These are phyloP conservation scores for Kurtzmaniella quercitrusa DNA, from an alignment of 1,139 yeast genomes.

Conservation along the genomic window DNA sequence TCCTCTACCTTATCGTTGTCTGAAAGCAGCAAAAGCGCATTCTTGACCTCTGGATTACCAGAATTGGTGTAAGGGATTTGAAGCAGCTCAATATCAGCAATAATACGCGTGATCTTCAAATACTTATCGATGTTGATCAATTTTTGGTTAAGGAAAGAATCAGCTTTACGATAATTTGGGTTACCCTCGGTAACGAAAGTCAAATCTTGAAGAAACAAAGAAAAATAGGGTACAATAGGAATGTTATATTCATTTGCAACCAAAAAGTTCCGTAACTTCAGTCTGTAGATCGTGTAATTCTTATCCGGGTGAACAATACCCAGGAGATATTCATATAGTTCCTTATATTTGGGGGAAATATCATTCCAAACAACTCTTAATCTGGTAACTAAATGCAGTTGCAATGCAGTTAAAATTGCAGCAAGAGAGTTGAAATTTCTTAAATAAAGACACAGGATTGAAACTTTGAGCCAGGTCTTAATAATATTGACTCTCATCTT, in stretches of 20 bases:
- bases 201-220: slow-evolving; percentile 78
- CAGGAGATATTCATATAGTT: slow-evolving; percentile 61
- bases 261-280: slow-evolving; percentile 57
- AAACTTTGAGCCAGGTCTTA: slow-evolving; percentile 81
- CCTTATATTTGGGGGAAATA: slow-evolving; percentile 61
- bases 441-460: slow-evolving; percentile 74
- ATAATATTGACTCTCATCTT: slow-evolving; percentile 56
- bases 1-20: slow-evolving; percentile 18
- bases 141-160: slow-evolving; percentile 53
- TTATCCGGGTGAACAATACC: slow-evolving; percentile 79
- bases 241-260: slow-evolving; percentile 48
- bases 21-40: slow-evolving; percentile 18
- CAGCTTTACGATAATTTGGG: slow-evolving; percentile 59
- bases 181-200: slow-evolving; percentile 89
- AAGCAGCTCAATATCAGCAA: slow-evolving; percentile 74
- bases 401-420: slow-evolving; percentile 82
- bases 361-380: slow-evolving; percentile 62
- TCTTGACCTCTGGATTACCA: slow-evolving; percentile 12
- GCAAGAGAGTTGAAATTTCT: slow-evolving; percentile 84
- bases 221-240: slow-evolving; percentile 84
- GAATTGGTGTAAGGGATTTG: slow-evolving; percentile 54
- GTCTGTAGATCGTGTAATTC: slow-evolving; percentile 73
- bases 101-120: slow-evolving; percentile 64
- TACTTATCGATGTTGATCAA: slow-evolving; percentile 82
- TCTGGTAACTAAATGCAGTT: slow-evolving; percentile 75